Percentiles rank a stretch among this genome's conserved stretches.
Evolutionary conservation across 805 yeast species (phyloP).

Genomic region (Scheffersomyces amazonensis): DNA sequence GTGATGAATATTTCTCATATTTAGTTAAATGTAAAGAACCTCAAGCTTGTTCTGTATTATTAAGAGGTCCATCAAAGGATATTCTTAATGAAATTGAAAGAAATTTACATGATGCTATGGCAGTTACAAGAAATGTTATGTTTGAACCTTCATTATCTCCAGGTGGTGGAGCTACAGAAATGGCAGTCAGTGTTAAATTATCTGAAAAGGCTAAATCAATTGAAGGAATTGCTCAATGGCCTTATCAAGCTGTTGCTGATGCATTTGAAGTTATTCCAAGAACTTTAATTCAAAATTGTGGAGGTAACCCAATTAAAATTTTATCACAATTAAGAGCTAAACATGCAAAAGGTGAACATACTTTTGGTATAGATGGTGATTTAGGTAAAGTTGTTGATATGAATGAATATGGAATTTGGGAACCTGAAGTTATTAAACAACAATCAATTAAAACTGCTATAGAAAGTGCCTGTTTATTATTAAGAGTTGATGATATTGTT

Average conservation of each 20-base stretch:
- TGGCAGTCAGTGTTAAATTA: conserved; percentile 90
- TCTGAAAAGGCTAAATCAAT: conserved; percentile 88
- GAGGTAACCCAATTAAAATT: conserved; percentile 91
- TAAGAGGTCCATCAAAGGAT: conserved; percentile 97
- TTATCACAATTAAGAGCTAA: conserved; percentile 91
- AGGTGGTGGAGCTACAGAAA: conserved; percentile 99
- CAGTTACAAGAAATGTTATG: conserved; percentile 92
- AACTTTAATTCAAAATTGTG: conserved; percentile 95
- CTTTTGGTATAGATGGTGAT: conserved; percentile 95
- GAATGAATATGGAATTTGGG: conserved; percentile 97
- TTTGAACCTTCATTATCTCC: conserved; percentile 94
- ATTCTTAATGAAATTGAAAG: conserved; percentile 94
- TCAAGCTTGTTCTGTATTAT: conserved; percentile 86
- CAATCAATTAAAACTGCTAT: conserved; percentile 97
- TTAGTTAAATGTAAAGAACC: conserved; percentile 80
- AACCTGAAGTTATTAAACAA: conserved; percentile 96
- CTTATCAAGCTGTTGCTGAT: conserved; percentile 97
- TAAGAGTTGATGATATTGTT: conserved; percentile 97
- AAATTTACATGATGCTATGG: conserved; percentile 97
- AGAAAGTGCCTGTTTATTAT: conserved; percentile 90
- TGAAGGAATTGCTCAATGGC: conserved; percentile 97
- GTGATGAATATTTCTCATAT: conserved; percentile 94
- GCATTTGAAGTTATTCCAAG: conserved; percentile 98
- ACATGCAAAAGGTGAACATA: conserved; percentile 84
- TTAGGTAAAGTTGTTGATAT: conserved; percentile 91